Conservation (phyloP, 352 stramenopile genomes). For the Pythium sukuiense region DNA sequence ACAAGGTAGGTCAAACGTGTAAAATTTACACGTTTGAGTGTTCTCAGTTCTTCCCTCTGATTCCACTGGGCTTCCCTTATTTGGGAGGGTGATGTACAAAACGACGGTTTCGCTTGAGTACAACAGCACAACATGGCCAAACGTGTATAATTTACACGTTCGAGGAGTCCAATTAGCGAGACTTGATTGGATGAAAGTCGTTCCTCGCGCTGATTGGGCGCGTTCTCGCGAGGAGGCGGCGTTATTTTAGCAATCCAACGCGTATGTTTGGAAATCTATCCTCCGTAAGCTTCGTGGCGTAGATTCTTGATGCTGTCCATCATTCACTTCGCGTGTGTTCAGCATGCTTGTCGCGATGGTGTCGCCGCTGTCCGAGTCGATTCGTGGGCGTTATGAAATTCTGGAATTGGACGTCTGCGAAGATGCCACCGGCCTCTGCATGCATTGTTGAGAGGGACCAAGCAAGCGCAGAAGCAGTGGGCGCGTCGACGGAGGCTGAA, state of each 20-base stretch:
- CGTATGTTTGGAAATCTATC: not conserved
- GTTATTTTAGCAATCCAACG: not conserved
- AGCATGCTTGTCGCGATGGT: not conserved
- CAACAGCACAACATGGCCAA: not conserved
- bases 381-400: too few relatives aligned
- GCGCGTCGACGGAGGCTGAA: too few relatives aligned
- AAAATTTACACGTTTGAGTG: conserved; percentile 8
- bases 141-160: conserved; percentile 5
- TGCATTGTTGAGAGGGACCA: too few relatives aligned
- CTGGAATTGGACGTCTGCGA: too few relatives aligned
- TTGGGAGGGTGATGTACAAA: not conserved
- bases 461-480: too few relatives aligned
- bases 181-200: not conserved
- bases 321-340: not conserved
- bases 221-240: not conserved
- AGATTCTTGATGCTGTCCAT: not conserved
- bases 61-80: not conserved
- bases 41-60: not conserved
- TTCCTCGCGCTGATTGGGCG: not conserved
- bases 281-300: not conserved
- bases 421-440: too few relatives aligned
- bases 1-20: conserved; percentile 1
- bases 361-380: too few relatives aligned
- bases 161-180: not conserved
- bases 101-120: not conserved